A percentile compares a stretch with the other conserved stretches of the same genome.
phyloP scores from a whole-genome alignment of 2,329 filamentous ascomycete species.

The Ceratocystis ficicola region DNA sequence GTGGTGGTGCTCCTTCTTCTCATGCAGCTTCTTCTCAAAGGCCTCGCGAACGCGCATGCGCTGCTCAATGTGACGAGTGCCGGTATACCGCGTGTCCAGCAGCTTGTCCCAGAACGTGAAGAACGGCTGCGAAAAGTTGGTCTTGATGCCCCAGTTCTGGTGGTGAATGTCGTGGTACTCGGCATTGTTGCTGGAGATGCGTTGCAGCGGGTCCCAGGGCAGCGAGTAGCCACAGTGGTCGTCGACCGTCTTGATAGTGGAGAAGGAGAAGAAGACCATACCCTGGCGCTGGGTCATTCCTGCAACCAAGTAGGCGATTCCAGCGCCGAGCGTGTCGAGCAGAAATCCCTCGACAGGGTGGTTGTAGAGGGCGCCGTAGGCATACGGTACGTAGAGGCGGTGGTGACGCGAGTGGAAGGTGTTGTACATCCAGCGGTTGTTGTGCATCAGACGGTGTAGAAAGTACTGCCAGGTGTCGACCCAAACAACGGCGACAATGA shows the following conservation, averaged over 20 bases:
- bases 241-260: constrained; percentile 91
- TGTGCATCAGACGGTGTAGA: constrained; percentile 88
- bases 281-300: constrained; percentile 76
- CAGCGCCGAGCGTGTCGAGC: constrained; percentile 79
- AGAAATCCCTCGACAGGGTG: constrained; percentile 90
- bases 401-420: constrained; percentile 93
- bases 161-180: constrained; percentile 97
- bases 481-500: constrained; percentile 58
- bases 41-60: constrained; percentile 16
- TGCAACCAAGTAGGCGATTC: constrained; percentile 67
- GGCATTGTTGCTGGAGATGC: constrained; percentile 87
- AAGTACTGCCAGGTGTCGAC: constrained; percentile 99
- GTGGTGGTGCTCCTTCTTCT: constrained; percentile 5
- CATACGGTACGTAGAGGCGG: constrained; percentile 92
- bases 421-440: constrained; percentile 93
- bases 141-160: constrained; percentile 98
- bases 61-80: constrained; percentile 36
- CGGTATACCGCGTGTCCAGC: constrained; percentile 71
- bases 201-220: constrained; percentile 87
- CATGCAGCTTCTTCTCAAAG: constrained; percentile 12
- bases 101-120: constrained; percentile 91
- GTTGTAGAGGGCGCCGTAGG: constrained; percentile 93
- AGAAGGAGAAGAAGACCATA: constrained; percentile 79
- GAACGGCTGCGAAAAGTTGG: constrained; percentile 80
- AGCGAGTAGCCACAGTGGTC: constrained; percentile 96